phyloP scores from a whole-genome alignment of 78 protist species.

The Planoprotostelium fungivorum region DNA sequence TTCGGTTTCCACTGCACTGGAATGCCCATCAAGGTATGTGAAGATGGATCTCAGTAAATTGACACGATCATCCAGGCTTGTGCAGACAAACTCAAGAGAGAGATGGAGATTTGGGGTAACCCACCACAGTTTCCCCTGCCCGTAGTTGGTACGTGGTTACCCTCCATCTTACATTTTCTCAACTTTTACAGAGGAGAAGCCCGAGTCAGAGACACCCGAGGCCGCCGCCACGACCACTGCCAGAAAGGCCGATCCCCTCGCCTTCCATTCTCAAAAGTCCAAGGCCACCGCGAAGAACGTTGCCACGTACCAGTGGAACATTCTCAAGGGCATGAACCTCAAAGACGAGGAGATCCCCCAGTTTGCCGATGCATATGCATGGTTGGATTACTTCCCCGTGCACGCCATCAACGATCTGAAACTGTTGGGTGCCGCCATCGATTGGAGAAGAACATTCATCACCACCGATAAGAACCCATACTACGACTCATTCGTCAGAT shows the following conservation, averaged over 20 bases:
- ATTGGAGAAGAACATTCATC: slow-evolving; percentile 98
- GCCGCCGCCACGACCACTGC: neutral
- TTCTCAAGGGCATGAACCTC: slow-evolving; percentile 86
- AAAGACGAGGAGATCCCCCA: slow-evolving; percentile 88
- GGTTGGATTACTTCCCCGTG: slow-evolving; percentile 98
- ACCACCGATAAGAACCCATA: slow-evolving; percentile 98
- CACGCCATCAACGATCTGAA: slow-evolving; percentile 85
- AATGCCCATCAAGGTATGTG: slow-evolving; percentile 98
- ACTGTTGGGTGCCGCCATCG: slow-evolving; percentile 84
- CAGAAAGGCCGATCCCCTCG: slow-evolving; percentile 41
- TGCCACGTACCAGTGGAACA: slow-evolving; percentile 83
- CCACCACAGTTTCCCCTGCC: slow-evolving; percentile 93
- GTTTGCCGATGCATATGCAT: slow-evolving; percentile 91
- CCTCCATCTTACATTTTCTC: neutral
- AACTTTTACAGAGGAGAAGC: neutral
- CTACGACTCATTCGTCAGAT: slow-evolving; percentile 97
- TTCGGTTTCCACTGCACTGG: slow-evolving; percentile 99
- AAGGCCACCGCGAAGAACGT: slow-evolving; percentile 86
- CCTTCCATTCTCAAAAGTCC: slow-evolving; percentile 50
- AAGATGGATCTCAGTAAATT: too few species aligned
- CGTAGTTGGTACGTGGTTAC: slow-evolving; percentile 6
- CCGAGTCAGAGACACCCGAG: slow-evolving; percentile 6
- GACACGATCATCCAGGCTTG: slow-evolving; percentile 29
- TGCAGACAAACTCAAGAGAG: slow-evolving; percentile 85
- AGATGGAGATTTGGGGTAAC: slow-evolving; percentile 73